Evolutionary conservation across 2,329 filamentous ascomycete genomes (phyloP), one percentile per base, ranked within the genome.

Genomic region (Thielaviopsis cerberus): DNA sequence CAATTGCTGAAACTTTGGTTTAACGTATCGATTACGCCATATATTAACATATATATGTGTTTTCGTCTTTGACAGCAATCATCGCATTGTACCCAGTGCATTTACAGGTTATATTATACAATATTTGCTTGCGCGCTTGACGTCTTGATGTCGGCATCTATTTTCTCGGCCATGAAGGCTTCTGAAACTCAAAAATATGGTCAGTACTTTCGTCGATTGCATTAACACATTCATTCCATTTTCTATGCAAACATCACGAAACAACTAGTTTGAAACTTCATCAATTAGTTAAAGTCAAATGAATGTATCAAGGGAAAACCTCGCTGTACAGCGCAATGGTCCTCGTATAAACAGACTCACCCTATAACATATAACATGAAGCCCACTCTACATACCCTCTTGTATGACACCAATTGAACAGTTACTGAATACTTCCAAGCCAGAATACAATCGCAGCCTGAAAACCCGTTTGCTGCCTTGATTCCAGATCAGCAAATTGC

Each of bases 401-500:
- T n/a, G n/a, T n/a, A n/a, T n/a, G n/a, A n/a, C 8, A n/a, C 22
- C 17, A 62, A 22, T 71, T 73, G 73, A 74, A 64, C 63, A 63
- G 72, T 76, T 68, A 69, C 80, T 83, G 77, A 83, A 81, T 78
- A 78, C 76, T 72, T 75, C 74, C 67, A 80, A 82, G 79, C 77
- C 80, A 81, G 78, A 76, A 76, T 69, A 63, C 73, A 70, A 63
- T 73, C 79, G 58, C 88, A 96, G 71, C 82, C 86, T 66, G 91
- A 96, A 73, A 98, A 97, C 72, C 91, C 90, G 27, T 97, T 90
- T 69, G 81, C 87, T 61, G 72, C 77, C 63, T 77, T 97, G 66
- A 94, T 98, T 56, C 84, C 88, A 56, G 85, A 95, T 66, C 92
- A 97, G 72, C 78, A 85, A 57, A 85, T 94, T 66, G 88, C 86